Base-by-base conservation (phyloP, 1,284 basidiomycete genomes). In the Ustilago vetiveriae region DNA sequence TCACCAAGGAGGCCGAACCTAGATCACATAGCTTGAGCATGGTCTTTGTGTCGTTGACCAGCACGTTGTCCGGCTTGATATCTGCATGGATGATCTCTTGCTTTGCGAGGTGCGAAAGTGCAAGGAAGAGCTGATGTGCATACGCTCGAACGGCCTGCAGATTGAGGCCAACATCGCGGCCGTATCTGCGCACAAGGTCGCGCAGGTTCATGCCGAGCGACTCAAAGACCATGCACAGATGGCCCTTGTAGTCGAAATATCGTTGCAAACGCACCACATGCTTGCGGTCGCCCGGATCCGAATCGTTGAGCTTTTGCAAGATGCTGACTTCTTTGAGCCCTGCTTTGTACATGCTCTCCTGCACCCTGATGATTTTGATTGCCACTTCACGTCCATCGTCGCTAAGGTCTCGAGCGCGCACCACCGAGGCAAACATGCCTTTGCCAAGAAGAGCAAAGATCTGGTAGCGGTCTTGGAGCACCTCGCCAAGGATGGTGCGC, bases 391-490 rank as follows among this genome's bases (percentile, higher is more conserved):
- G 48, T 1, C 69, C 71, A 13, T 68, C 40, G 14, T 66, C 52
- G 11, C 49, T 29, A 3, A 71, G 42, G 21, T 96, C 88, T 42
- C 92, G 89, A 8, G 94, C 94, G 41, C 91, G 88, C 21, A 98
- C 94, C 35, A 98, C 96, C 44, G 91, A 92, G 37, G 93, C 92
- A 83, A 98, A 99, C 94, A 98, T 99, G 57, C 96, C 96, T 82
- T 95, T 94, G 29, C 96, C 96, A 11, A 98, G 86, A 42, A 88
- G 92, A 27, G 92, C 93, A 71, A 92, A 95, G 11, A 98, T 92
- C 80, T 97, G 93, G 82, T 98, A 99, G 39, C 90, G 87, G 2
- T 92, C 94, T 74, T 96, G 92, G n/a, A 94, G 88, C 27, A 62
- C 67, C 83, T 98, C 96, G 43, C 95, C 96, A 6, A 98, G 87